Percentiles rank a stretch among this genome's conserved stretches.
Evolutionary conservation across 2,329 filamentous ascomycete species (phyloP).

Genomic region (Aspergillus novofumigatus): DNA sequence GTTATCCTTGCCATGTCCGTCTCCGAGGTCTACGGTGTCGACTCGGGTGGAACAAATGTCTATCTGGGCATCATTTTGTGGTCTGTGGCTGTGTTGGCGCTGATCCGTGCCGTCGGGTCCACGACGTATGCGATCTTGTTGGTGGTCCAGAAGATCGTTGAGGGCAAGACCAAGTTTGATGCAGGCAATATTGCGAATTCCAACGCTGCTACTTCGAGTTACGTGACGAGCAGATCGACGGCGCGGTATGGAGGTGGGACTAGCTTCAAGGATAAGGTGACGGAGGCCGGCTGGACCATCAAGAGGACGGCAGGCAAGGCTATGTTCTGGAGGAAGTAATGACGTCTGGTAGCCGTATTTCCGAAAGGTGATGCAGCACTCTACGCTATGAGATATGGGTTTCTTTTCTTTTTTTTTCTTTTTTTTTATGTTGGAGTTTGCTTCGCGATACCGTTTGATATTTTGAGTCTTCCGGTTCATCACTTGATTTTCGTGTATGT

Average conservation of each 20-base stretch:
- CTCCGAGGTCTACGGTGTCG: conserved; percentile 73
- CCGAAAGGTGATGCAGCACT: neutral
- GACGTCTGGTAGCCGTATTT: conserved; percentile 1
- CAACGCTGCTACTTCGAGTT: conserved; percentile 16
- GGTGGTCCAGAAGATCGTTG: conserved; percentile 75
- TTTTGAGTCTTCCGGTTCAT: conserved; percentile 7
- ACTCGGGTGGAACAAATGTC: conserved; percentile 71
- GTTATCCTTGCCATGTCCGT: conserved; percentile 91
- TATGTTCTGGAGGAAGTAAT: conserved; percentile 40
- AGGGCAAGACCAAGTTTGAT: conserved; percentile 68
- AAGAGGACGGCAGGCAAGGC: conserved; percentile 30
- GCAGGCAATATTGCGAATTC: conserved; percentile 33
- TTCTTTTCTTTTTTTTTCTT: conserved; percentile 10
- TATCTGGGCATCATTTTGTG: conserved; percentile 93
- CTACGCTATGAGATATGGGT: conserved; percentile 1
- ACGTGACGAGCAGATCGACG: conserved; percentile 18
- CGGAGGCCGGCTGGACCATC: conserved; percentile 32
- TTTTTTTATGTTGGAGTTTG: conserved; percentile 10
- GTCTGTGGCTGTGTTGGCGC: conserved; percentile 77
- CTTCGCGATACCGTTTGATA: conserved; percentile 6
- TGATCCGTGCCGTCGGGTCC: conserved; percentile 81
- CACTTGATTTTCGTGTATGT: conserved; percentile 5
- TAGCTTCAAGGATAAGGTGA: conserved; percentile 32
- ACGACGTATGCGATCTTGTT: conserved; percentile 81
- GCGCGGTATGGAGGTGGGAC: conserved; percentile 30